Base-by-base conservation (phyloP, 2,329 filamentous ascomycete species). In the Pezicula carpinea region DNA sequence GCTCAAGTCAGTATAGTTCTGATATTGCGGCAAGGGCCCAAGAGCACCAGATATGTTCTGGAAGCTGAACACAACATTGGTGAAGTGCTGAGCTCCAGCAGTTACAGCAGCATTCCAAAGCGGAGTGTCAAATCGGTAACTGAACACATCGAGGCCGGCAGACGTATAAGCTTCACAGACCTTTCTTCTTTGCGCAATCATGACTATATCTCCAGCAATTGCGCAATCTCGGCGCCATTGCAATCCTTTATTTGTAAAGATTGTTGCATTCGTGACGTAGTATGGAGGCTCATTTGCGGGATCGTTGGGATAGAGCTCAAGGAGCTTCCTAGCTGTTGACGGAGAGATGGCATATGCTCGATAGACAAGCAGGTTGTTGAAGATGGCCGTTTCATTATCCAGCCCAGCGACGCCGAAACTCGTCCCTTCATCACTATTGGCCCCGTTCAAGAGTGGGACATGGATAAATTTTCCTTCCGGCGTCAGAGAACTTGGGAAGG, bases 51-150 rank as follows among this genome's bases (percentile, higher is more conserved):
- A 68, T 39, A 75, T 73, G 46, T 76, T 76, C 55, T 76, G 71
- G 56, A 77, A 76, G 50, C 66, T 71, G 55, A 72, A 76, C 2
- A 71, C 71, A 1, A 74, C 73, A 41, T 76, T 75, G 53, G 67
- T 65, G 44, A 75, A 75, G 50, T 77, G 74, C 47, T 67, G 66
- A 15, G 70, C 66, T 2, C 70, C 72, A 6, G 66, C 65, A 50
- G 68, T 66, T 13, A 64, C 63, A 3, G 56, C 53, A 6, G 67
- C 64, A 49, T 69, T 67, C 63, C 70, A 74, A 18, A 66, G 59
- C n/a, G 64, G 61, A 47, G 72, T 72, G 53, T 76, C 72, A 46
- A 76, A 76, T 2, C 73, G 69, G 59, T 76, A 77, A 49, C 69
- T 72, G 51, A 69, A 76, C 0, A 74, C 69, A 4, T 63, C 48